phyloP scores from a whole-genome alignment of 2,329 filamentous ascomycete species.

The Pseudofabraea citricarpa region DNA sequence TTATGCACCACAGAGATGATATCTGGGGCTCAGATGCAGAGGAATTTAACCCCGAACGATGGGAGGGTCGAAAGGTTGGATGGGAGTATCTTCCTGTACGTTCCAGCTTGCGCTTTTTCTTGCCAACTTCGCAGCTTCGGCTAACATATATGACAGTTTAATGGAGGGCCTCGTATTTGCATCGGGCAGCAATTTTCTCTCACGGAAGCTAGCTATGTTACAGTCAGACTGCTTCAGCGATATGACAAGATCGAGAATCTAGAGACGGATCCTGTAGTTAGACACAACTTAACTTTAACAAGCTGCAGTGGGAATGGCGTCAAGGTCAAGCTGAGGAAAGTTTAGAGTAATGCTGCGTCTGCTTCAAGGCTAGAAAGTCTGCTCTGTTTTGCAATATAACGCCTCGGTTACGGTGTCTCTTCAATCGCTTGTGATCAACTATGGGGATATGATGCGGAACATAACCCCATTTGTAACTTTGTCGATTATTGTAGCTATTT shows the following conservation, averaged over 20 bases:
- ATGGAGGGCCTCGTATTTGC: conserved; percentile 33
- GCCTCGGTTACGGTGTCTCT: too few relatives aligned
- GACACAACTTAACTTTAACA: conserved; percentile 21
- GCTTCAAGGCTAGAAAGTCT: too few relatives aligned
- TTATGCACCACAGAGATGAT: conserved; percentile 30
- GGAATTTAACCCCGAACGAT: conserved; percentile 32
- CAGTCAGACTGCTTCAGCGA: conserved; percentile 29
- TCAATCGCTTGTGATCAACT: too few relatives aligned
- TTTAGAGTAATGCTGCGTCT: too few relatives aligned
- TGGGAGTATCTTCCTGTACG: conserved; percentile 33
- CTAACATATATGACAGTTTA: conserved; percentile 25
- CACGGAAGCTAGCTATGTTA: conserved; percentile 29
- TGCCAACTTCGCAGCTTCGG: conserved; percentile 1
- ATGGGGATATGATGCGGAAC: too few relatives aligned
- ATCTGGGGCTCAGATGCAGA: conserved; percentile 32
- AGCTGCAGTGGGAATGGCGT: conserved; percentile 29
- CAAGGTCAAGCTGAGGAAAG: conserved; percentile 26
- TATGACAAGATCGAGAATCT: conserved; percentile 28
- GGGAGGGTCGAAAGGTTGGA: conserved; percentile 37
- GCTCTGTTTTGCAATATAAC: too few relatives aligned
- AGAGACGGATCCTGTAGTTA: conserved; percentile 24
- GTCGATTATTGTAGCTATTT: too few relatives aligned
- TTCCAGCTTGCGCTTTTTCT: conserved; percentile 3
- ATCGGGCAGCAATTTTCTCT: conserved; percentile 34
- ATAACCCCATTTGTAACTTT: too few relatives aligned